A percentile compares a stretch with the other conserved stretches of the same genome.
These are phyloP conservation scores for Penicillium longicatenatum DNA, from an alignment of 495 filamentous ascomycete genomes.

Conservation along the genomic window DNA sequence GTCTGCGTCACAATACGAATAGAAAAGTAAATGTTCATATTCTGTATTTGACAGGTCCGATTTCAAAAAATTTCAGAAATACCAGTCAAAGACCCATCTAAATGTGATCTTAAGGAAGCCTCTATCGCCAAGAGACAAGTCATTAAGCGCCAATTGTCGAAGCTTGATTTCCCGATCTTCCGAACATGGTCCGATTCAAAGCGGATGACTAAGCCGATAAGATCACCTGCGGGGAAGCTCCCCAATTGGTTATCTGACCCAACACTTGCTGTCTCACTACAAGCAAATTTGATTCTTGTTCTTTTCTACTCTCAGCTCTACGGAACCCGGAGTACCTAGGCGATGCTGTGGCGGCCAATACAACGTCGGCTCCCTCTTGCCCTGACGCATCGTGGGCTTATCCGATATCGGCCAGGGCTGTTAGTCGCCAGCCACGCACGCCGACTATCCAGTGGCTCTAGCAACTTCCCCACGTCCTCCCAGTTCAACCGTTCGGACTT, in stretches of 20 bases:
- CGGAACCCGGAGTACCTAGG: not conserved
- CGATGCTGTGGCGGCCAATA: conserved; percentile 27
- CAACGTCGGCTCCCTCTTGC: conserved; percentile 22
- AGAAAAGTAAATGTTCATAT: too few relatives aligned
- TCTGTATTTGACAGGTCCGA: too few relatives aligned
- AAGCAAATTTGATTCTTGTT: not conserved
- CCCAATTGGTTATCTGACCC: conserved; percentile 21
- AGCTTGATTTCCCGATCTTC: not conserved
- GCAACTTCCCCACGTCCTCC: conserved; percentile 43
- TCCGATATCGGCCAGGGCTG: conserved; percentile 20
- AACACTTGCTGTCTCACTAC: conserved; percentile 3
- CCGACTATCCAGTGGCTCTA: conserved; percentile 33
- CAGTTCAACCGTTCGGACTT: conserved; percentile 67
- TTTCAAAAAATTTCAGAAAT: too few relatives aligned
- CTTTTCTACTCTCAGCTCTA: not conserved
- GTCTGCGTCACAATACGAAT: too few relatives aligned
- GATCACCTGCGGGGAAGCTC: conserved; percentile 33
- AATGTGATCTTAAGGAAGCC: too few relatives aligned
- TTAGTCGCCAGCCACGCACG: conserved; percentile 14
- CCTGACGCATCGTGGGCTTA: conserved; percentile 16
- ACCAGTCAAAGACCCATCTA: too few relatives aligned
- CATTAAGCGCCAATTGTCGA: too few relatives aligned
- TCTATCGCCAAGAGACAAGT: too few relatives aligned
- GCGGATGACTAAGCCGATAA: conserved; percentile 34
- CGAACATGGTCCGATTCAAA: not conserved